Conservation (phyloP, 1,139 yeast genomes). For the Trichomonascaceae sp. region DNA sequence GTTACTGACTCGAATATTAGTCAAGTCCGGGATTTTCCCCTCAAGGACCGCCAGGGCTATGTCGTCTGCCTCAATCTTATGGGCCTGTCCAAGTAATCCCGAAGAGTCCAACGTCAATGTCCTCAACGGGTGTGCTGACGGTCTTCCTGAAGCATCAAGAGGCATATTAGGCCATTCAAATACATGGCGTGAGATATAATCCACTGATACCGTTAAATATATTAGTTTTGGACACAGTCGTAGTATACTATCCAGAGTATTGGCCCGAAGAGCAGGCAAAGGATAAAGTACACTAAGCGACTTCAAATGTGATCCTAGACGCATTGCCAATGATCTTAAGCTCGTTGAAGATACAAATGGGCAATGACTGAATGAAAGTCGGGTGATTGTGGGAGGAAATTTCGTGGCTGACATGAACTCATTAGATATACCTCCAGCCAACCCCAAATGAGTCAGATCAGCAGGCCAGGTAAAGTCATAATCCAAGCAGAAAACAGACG, state of each 20-base stretch:
- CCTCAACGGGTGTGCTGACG: constrained; percentile 49
- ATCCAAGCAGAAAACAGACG: constrained; percentile 71
- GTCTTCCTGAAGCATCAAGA: constrained; percentile 19
- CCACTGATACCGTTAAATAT: constrained; percentile 66
- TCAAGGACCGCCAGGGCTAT: constrained; percentile 79
- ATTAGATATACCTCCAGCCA: constrained; percentile 87
- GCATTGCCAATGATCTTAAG: constrained; percentile 53
- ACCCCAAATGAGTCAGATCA: constrained; percentile 58
- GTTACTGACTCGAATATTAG: constrained; percentile 59
- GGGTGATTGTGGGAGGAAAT: constrained; percentile 66
- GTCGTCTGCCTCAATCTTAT: constrained; percentile 81
- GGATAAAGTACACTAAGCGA: constrained; percentile 73
- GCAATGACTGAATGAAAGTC: constrained; percentile 80
- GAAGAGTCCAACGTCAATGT: constrained; percentile 72
- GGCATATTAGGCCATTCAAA: constrained; percentile 30
- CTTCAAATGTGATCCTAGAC: constrained; percentile 59
- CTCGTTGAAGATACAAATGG: constrained; percentile 59
- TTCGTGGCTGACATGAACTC: constrained; percentile 60
- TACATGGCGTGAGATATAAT: constrained; percentile 56
- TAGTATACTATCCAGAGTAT: constrained; percentile 68
- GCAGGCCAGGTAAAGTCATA: constrained; percentile 70
- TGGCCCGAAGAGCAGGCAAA: constrained; percentile 69
- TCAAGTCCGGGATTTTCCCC: constrained; percentile 62
- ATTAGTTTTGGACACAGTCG: constrained; percentile 66
- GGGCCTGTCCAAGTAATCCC: constrained; percentile 81